Percentiles rank a stretch among this genome's conserved stretches.
These are phyloP conservation scores for Lachnellula arida DNA, from an alignment of 2,329 filamentous ascomycete genomes.

Conservation along the genomic window DNA sequence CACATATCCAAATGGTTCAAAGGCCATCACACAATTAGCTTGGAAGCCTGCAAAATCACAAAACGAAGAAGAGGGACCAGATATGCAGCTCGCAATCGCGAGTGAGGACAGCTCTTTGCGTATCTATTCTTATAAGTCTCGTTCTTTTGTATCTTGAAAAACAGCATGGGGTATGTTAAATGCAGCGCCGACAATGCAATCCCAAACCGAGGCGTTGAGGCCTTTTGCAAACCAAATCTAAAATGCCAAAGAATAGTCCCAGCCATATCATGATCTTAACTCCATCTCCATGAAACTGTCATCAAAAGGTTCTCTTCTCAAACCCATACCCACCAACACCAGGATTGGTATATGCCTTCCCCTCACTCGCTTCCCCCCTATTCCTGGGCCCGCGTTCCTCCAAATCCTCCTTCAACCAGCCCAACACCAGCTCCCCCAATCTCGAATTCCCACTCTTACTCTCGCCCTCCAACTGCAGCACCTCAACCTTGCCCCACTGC, in stretches of 20 bases:
- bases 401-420: constrained; percentile 81
- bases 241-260: neutral
- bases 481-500: constrained; percentile 73
- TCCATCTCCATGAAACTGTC: neutral
- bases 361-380: constrained; percentile 35
- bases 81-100: constrained; percentile 30
- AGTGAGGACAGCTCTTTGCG: constrained; percentile 58
- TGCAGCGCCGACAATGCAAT: constrained; percentile 22
- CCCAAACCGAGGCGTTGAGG: constrained; percentile 21
- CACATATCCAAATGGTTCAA: constrained; percentile 40
- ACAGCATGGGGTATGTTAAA: constrained; percentile 27
- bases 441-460: constrained; percentile 66
- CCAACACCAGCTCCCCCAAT: constrained; percentile 80
- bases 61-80: constrained; percentile 3
- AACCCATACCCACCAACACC: constrained; percentile 61
- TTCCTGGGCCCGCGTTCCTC: constrained; percentile 71
- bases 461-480: constrained; percentile 48
- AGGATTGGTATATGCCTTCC: constrained; percentile 47
- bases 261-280: neutral
- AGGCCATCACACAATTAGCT: constrained; percentile 48
- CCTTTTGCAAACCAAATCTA: constrained; percentile 7
- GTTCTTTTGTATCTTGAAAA: constrained; percentile 11
- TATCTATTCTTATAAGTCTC: constrained; percentile 42
- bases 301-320: constrained; percentile 39
- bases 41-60: constrained; percentile 53